These are phyloP conservation scores for Cucurbita ficifolia DNA, from an alignment of 306 rosid genomes.

Conservation along the genomic window DNA sequence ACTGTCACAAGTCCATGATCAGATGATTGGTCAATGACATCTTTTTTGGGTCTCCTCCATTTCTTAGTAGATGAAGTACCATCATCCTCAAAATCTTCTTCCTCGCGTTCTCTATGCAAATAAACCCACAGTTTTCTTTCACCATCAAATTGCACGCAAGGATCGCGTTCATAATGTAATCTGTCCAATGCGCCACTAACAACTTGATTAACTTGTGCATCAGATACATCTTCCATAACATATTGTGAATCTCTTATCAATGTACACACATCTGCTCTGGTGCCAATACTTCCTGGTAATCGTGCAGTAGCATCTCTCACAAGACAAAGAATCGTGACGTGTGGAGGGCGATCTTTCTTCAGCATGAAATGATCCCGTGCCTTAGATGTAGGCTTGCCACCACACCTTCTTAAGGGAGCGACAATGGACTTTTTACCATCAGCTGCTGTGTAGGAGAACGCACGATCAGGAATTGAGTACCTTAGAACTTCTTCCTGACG, in stretches of 20 bases:
- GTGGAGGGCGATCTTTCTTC: conserved; percentile 96
- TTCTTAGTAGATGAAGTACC: conserved; percentile 98
- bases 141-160: conserved; percentile 94
- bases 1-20: conserved; percentile 74
- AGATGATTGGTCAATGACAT: conserved; percentile 54
- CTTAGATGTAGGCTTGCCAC: conserved; percentile 99
- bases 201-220: conserved; percentile 91
- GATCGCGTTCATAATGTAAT: conserved; percentile 98
- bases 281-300: conserved; percentile 98
- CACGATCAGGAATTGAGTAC: conserved; percentile 98
- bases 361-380: conserved; percentile 99
- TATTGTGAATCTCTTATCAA: conserved; percentile 95
- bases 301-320: conserved; percentile 99
- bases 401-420: conserved; percentile 96
- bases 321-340: conserved; percentile 95
- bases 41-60: conserved; percentile 99
- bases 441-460: conserved; percentile 90
- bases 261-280: conserved; percentile 97
- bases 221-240: conserved; percentile 94
- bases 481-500: conserved; percentile 92
- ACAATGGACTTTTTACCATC: conserved; percentile 96
- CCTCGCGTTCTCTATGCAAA: conserved; percentile 96
- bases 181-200: conserved; percentile 99
- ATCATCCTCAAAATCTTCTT: conserved; percentile 98
- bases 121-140: conserved; percentile 98